Conservation (phyloP, 352 stramenopile species). For the Globisporangium nunn region DNA sequence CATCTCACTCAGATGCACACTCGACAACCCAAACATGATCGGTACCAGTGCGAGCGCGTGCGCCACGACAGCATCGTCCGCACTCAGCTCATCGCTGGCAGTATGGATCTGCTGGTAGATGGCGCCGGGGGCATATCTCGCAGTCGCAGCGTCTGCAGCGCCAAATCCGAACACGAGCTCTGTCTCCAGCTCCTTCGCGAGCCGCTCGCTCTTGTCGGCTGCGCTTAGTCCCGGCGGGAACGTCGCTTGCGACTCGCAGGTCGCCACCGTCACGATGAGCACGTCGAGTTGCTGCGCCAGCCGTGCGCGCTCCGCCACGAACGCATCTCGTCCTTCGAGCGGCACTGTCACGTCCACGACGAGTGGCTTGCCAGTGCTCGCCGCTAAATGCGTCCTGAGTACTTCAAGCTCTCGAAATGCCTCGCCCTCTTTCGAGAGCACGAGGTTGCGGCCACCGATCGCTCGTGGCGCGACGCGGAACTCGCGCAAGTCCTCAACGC, state of each 20-base stretch:
- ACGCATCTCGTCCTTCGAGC: conserved; percentile 38
- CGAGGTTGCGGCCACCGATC: conserved; percentile 36
- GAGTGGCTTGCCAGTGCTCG: conserved; percentile 11
- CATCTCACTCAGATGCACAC: not conserved
- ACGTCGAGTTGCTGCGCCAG: conserved; percentile 32
- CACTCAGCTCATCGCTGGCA: conserved; percentile 4
- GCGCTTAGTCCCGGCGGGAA: conserved; percentile 10
- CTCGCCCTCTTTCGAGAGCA: conserved; percentile 65
- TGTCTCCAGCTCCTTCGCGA: conserved; percentile 47
- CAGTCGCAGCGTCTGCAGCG: conserved; percentile 4
- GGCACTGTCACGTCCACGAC: conserved; percentile 49
- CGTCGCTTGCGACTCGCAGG: conserved; percentile 25
- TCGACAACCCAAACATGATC: not conserved
- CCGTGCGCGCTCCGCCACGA: conserved; percentile 21
- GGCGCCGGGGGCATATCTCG: conserved; percentile 26
- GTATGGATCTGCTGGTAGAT: conserved; percentile 66
- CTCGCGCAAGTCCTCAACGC: conserved; percentile 42
- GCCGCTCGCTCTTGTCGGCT: conserved; percentile 32
- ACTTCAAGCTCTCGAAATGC: conserved; percentile 61
- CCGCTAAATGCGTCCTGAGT: conserved; percentile 10
- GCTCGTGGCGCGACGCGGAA: conserved; percentile 36
- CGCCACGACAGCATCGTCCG: conserved; percentile 22
- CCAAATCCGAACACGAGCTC: conserved; percentile 67
- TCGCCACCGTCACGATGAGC: conserved; percentile 48
- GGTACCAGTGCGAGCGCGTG: conserved; percentile 31